Evolutionary conservation across 805 yeast species (phyloP).

Genomic region (Sugiyamaella lignohabitans): DNA sequence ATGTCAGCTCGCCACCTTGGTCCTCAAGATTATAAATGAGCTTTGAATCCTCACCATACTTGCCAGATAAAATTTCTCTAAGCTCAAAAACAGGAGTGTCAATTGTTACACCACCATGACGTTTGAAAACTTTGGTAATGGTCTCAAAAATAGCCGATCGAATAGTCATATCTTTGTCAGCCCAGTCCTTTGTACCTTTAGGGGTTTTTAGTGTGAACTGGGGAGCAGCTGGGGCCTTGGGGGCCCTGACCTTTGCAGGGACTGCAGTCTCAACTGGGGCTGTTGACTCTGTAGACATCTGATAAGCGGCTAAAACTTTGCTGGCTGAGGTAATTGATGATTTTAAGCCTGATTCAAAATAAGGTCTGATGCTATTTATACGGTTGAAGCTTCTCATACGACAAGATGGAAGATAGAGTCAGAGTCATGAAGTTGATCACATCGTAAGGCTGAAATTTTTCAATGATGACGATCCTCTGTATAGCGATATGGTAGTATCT

Average conservation of each 20-base stretch:
- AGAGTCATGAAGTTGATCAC: neutral
- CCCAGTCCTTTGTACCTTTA: slow-evolving; percentile 97
- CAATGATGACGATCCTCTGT: too few relatives aligned
- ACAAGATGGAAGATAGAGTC: neutral
- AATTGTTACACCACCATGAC: slow-evolving; percentile 97
- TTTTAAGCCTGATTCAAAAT: too few relatives aligned
- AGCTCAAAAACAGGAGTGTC: slow-evolving; percentile 98
- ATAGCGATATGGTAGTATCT: too few relatives aligned
- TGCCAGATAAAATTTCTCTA: slow-evolving; percentile 91
- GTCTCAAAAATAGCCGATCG: slow-evolving; percentile 80
- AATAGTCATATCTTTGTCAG: slow-evolving; percentile 94
- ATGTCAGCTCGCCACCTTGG: slow-evolving; percentile 97
- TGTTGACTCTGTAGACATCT: neutral
- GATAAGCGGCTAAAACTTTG: neutral
- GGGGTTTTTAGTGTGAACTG: slow-evolving; percentile 87
- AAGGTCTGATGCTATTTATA: too few relatives aligned
- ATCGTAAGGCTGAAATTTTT: neutral
- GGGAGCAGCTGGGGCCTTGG: slow-evolving; percentile 7
- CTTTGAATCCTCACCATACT: slow-evolving; percentile 98
- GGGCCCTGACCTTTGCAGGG: neutral
- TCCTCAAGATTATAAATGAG: slow-evolving; percentile 93
- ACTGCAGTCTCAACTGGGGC: neutral
- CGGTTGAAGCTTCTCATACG: neutral
- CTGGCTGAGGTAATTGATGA: neutral
- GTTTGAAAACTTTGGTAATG: slow-evolving; percentile 69